Evolutionary conservation across 768 basidiomycete species (phyloP), one percentile per base, ranked within the genome.

Genomic region (Macrolepiota albuminosa): DNA sequence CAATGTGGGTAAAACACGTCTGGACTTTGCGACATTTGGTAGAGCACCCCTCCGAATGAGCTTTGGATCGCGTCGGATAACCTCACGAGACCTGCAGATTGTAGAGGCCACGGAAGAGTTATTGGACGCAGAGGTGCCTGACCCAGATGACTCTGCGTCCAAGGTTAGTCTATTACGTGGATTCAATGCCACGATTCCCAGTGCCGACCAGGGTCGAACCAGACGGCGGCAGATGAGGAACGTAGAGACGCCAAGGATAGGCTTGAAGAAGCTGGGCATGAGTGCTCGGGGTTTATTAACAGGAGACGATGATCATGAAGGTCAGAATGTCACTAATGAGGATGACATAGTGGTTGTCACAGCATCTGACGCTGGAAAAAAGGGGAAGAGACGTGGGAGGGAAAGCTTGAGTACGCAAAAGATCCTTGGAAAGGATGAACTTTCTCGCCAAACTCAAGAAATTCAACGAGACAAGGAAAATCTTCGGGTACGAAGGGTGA

Each of bases 151-250:
- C 42, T 78, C 88, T 34, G 87, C 88, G 5, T 80, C 82, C 16
- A 83, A 85, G 66, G 86, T 95, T 54, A 92, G 91, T 66, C 78
- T 98, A 37, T 75, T 97, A 45, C 85, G 89, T 48, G 96, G 96
- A 0, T 98, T 98, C 73, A 89, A 92, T 67, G 96, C 96, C 18
- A 98, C 96, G 2, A 90, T 97, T 46, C 96, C 96, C 13, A 91
- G 89, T 68, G 84, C 95, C 42, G 89, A 93, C 65, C 82, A 86
- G 69, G 81, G 91, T 56, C 87, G 89, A 62, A 78, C 84, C 14
- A 78, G 94, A 61, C 74, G 95, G 63, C 75, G 93, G 59, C 87
- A 92, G 71, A 84, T 90, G 73, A 80, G 95, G 60, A 90, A 86
- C 65, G 84, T 92, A 14, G 89, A 93, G 3, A 82, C 86, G 13